Base-by-base conservation (phyloP, 805 yeast genomes). In the Priceomyces carsonii region DNA sequence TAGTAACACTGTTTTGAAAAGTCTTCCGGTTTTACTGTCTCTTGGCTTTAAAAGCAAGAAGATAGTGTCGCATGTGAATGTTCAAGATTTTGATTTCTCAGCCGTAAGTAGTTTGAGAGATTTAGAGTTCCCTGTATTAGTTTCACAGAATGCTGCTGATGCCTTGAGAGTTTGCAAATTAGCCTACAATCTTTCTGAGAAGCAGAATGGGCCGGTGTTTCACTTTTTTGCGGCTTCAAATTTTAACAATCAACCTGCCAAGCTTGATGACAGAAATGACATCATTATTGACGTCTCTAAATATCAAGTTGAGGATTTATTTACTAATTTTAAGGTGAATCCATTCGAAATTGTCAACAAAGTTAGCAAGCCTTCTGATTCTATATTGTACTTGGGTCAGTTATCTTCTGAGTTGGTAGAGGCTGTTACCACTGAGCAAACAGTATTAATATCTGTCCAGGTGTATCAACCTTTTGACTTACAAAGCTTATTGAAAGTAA, bases 381-480 rank as follows among this genome's bases (percentile, higher is more conserved):
- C 81, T 1, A 57, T 84, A 12, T 71, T 88, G 13, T 69, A 80
- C 32, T 69, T 88, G 42, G 93, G 95, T 35, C 71, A 79, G 33
- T 68, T 77, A 28, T 64, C 62, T 15, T 59, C 63, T 3, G 66
- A 66, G 10, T 62, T 82, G 30, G 49, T 71, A 4, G 44, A 57
- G 8, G 67, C 71, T n/a, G 60, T 64, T 18, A 49, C 57, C 15
- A 48, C 59, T 21, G 59, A 65, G 21, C 53, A 59, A 27, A 65
- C 69, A 13, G 75, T 80, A 26, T 54, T 84, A 20, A 59, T 85
- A 29, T 62, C 77, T 6, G 67, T 86, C 29, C 77, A 82, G 26
- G 75, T 77, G 20, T 84, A 83, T 66, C 77, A 87, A 51, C 95
- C 96, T 3, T 85, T 89, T 66, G 63, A 72, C 40, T 66, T 80